These are phyloP conservation scores for Citrus hindsii DNA, from an alignment of 345 rosid species.

Conservation along the genomic window DNA sequence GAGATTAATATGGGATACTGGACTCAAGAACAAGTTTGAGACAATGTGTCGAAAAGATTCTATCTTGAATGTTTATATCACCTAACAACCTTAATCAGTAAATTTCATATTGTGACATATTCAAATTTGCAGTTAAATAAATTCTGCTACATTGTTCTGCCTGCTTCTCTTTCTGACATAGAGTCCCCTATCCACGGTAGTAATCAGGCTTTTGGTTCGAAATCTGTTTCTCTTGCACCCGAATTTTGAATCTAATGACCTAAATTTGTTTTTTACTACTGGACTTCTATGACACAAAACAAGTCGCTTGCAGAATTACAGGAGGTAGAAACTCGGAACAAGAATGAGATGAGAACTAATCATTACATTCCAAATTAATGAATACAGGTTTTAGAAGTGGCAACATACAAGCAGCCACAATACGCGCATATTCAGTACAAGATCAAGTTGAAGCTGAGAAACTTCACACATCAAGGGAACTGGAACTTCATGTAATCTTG, in stretches of 20 bases:
- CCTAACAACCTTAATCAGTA: too few relatives aligned
- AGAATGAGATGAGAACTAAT: background rate
- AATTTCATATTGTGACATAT: too few relatives aligned
- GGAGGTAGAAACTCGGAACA: background rate
- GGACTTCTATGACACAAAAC: background rate
- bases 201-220: background rate
- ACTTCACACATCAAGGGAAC: constrained; percentile 45
- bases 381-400: background rate
- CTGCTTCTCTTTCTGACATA: background rate
- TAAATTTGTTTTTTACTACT: background rate
- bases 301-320: too few relatives aligned
- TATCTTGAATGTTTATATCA: background rate
- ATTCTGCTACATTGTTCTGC: background rate
- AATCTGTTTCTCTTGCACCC: background rate
- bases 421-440: too few relatives aligned
- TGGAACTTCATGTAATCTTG: constrained; percentile 44
- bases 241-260: background rate
- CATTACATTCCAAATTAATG: background rate
- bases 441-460: constrained; percentile 31
- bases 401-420: background rate
- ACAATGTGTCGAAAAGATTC: background rate
- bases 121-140: too few relatives aligned
- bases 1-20: too few relatives aligned
- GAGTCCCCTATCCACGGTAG: background rate
- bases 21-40: background rate